Evolutionary conservation across 108 stramenopile species (phyloP).

Genomic region (Mediolabrus comicus): DNA sequence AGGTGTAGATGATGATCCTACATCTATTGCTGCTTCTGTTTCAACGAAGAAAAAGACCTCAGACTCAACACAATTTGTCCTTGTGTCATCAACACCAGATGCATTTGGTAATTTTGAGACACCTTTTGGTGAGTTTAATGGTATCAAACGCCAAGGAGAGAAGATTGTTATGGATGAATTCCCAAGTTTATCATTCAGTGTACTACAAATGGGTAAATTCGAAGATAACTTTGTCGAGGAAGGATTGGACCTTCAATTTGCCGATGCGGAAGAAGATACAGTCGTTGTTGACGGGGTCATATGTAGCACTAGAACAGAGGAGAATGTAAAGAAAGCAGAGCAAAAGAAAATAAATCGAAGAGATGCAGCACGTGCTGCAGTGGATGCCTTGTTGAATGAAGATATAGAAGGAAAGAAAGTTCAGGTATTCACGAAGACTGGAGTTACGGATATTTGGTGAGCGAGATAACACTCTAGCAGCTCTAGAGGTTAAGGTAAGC

Average conservation of each 20-base stretch:
- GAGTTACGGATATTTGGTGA: conserved; percentile 21
- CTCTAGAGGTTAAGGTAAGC: no score
- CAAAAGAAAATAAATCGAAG: conserved; percentile 70
- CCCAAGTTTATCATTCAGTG: conserved; percentile 52
- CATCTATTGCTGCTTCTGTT: not conserved
- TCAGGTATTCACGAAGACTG: conserved; percentile 43
- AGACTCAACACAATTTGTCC: conserved; percentile 63
- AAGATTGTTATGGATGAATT: conserved; percentile 54
- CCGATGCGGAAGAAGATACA: conserved; percentile 26
- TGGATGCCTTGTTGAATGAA: conserved; percentile 65
- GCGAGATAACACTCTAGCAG: no score
- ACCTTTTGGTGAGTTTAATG: conserved; percentile 77
- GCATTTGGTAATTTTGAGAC: conserved; percentile 78
- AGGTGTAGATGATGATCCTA: not conserved
- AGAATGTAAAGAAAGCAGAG: conserved; percentile 11
- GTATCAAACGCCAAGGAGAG: conserved; percentile 74
- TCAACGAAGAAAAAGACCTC: not conserved
- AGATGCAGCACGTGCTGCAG: conserved; percentile 78
- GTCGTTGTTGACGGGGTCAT: conserved; percentile 24
- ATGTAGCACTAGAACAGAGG: not conserved
- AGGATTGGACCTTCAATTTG: conserved; percentile 48
- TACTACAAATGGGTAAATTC: conserved; percentile 71
- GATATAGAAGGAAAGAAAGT: conserved; percentile 59
- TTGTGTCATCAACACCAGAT: conserved; percentile 67
- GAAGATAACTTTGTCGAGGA: conserved; percentile 82